These are phyloP conservation scores for Volvox reticuliferus DNA, from an alignment of 139 green algal species.

Conservation along the genomic window DNA sequence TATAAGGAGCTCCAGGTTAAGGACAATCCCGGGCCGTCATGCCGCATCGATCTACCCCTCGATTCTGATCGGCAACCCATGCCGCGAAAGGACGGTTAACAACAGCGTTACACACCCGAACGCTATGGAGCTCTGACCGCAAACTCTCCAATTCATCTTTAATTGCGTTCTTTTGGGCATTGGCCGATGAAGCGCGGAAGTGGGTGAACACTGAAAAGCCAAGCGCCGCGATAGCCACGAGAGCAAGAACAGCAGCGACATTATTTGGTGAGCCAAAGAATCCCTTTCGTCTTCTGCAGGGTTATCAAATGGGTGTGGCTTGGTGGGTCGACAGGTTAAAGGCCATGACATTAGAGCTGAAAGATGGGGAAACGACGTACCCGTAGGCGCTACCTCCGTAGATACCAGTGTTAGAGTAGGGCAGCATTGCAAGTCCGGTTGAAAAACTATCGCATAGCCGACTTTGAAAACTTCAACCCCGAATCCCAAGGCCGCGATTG, in stretches of 20 bases:
- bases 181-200: background rate
- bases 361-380: slow-evolving; percentile 11
- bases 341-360: background rate
- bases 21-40: background rate
- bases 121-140: background rate
- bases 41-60: background rate
- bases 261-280: background rate
- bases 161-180: background rate
- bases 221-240: background rate
- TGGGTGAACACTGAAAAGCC: slow-evolving; percentile 13
- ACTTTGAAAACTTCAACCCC: background rate
- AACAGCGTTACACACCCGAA: background rate
- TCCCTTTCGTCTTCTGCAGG: slow-evolving; percentile 9
- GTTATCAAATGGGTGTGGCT: background rate
- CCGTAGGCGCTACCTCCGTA: slow-evolving; percentile 17
- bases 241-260: background rate
- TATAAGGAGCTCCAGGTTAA: too few species aligned
- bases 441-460: background rate
- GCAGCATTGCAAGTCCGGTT: slow-evolving; percentile 10
- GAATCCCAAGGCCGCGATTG: background rate
- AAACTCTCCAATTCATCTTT: background rate
- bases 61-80: background rate
- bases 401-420: background rate
- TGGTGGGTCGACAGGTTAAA: background rate
- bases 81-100: background rate